phyloP scores from a whole-genome alignment of 2,329 filamentous ascomycete genomes.

The Xylariaceae sp. region DNA sequence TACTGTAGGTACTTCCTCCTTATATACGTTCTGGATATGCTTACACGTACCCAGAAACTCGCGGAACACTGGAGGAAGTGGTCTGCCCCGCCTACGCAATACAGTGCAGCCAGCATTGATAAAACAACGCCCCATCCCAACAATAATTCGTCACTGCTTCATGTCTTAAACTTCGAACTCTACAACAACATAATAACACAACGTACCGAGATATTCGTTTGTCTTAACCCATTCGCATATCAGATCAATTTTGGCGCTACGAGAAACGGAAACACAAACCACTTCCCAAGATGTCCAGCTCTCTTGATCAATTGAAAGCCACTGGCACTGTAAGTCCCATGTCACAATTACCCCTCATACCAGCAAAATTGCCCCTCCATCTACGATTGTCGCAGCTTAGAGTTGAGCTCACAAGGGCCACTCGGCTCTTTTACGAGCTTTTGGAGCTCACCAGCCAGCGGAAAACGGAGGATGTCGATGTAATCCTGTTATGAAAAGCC shows the following conservation, averaged over 20 bases:
- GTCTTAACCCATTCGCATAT: background rate
- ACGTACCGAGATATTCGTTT: no score
- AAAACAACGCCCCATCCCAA: conserved; percentile 15
- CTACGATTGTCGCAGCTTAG: conserved; percentile 17
- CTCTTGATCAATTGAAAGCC: conserved; percentile 97
- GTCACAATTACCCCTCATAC: conserved; percentile 35
- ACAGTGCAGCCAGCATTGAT: conserved; percentile 10
- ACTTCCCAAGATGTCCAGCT: conserved; percentile 71
- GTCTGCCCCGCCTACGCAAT: conserved; percentile 24
- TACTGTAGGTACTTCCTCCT: background rate
- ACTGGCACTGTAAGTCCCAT: conserved; percentile 82
- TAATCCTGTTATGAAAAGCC: background rate
- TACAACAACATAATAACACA: conserved; percentile 19
- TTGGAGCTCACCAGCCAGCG: background rate
- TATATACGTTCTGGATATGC: background rate
- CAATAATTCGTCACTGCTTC: conserved; percentile 9
- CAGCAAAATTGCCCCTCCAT: conserved; percentile 36
- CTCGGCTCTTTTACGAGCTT: background rate
- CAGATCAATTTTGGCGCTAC: background rate
- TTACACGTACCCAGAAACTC: background rate
- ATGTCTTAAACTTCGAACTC: conserved; percentile 10
- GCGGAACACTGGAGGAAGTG: background rate
- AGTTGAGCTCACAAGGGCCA: conserved; percentile 13
- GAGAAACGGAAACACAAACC: conserved; percentile 1
- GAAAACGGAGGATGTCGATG: no score